Base-by-base conservation (phyloP, 2,329 filamentous ascomycete genomes). In the Metarhizium robertsii region DNA sequence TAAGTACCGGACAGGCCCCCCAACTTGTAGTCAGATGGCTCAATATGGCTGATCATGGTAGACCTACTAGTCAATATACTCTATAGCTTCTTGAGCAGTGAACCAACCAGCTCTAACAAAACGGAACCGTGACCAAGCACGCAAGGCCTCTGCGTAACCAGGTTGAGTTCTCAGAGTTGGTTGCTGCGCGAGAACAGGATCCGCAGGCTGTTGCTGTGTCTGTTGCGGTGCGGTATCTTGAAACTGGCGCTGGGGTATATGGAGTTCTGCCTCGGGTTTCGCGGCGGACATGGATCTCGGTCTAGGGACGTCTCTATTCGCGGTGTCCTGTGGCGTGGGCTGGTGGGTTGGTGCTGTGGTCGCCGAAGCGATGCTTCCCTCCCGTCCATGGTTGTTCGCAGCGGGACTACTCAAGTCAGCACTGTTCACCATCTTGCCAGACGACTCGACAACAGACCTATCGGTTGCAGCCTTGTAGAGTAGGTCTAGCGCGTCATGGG, bases 31-130 rank as follows among this genome's bases (percentile, higher is more conserved):
- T 20, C 8, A 11, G 6, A 18, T 25, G 18, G 7, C 18, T 45
- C 42, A 6, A 16, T 30, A 6, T 14, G 13, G 20, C 45, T 8
- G 13, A 4, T n/a, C 3, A 3, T 14, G 45, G 25, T 18, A 13
- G 25, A 73, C 83, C 65, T 79, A 89, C 86, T 97, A 97, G 67
- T 92, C 86, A 60, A 99, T 89, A 66, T 97, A 97, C 47, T 87
- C 85, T 69, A 97, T 92, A 25, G 90, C 92, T 71, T 99, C 94
- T 61, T 88, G 85, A 0, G 92, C 88, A 0, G 91, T 95, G 69
- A 99, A 94, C 92, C 92, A 97, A 10, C 94, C 94, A 8, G 91
- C 91, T 54, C 91, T 85, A n/a, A 97, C 92, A 67, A 97, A 97
- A 47, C 92, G 86, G 68, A 96, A 92, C 60, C 90, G 80, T 2